Percentiles rank a stretch among this genome's conserved stretches.
Evolutionary conservation across 441 rosid species (phyloP).

Genomic region (Adansonia gregorii): DNA sequence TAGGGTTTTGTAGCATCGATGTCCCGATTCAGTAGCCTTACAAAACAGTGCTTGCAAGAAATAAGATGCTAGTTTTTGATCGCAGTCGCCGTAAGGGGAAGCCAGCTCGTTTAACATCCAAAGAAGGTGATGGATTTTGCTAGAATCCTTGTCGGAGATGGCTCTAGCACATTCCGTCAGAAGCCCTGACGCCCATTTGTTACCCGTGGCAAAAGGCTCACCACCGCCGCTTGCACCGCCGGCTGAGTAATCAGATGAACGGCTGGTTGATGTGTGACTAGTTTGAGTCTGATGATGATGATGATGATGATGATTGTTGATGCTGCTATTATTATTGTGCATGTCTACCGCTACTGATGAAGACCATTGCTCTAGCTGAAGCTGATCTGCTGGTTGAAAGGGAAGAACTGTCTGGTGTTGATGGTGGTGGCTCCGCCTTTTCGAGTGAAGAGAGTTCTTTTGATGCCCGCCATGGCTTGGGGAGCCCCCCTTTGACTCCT

Average conservation of each 20-base stretch:
- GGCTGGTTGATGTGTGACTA: slow-evolving; percentile 56
- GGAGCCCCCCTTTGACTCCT: slow-evolving; percentile 41
- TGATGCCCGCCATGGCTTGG: slow-evolving; percentile 42
- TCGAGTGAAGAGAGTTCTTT: slow-evolving; percentile 33
- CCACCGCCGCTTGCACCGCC: slow-evolving; percentile 30
- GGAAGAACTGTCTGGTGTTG: slow-evolving; percentile 22
- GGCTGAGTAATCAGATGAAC: slow-evolving; percentile 49
- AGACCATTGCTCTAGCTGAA: slow-evolving; percentile 27
- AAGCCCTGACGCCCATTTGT: slow-evolving; percentile 67
- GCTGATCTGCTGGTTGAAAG: slow-evolving; percentile 26
- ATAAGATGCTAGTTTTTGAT: slow-evolving; percentile 68
- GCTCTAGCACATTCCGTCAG: slow-evolving; percentile 74
- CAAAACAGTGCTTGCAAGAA: slow-evolving; percentile 78
- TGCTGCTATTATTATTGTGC: slow-evolving; percentile 29
- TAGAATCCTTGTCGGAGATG: slow-evolving; percentile 67
- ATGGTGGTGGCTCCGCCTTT: slow-evolving; percentile 11
- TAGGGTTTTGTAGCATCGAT: slow-evolving; percentile 66
- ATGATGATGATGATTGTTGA: slow-evolving; percentile 27
- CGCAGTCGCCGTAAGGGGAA: slow-evolving; percentile 76
- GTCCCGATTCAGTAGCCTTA: slow-evolving; percentile 65
- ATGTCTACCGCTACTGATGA: slow-evolving; percentile 41
- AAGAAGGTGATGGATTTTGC: slow-evolving; percentile 65
- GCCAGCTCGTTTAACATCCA: slow-evolving; percentile 81
- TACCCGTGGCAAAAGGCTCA: slow-evolving; percentile 29
- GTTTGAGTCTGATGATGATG: slow-evolving; percentile 39